Percentiles rank a stretch among this genome's conserved stretches.
Evolutionary conservation across 169 alveolate genomes (phyloP).

Genomic region (Plasmodium malariae): DNA sequence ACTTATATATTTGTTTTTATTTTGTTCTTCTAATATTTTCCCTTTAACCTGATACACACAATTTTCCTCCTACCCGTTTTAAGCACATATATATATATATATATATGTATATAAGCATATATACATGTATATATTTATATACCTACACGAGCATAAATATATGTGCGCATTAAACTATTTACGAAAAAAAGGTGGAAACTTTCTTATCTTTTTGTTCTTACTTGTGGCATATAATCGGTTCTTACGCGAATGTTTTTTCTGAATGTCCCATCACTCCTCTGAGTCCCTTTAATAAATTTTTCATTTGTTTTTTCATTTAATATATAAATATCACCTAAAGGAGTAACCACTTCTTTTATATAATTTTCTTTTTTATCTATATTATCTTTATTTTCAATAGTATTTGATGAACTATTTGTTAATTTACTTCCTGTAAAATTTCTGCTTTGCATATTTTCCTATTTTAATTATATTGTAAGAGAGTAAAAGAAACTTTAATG

Average conservation of each 20-base stretch:
- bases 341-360: conserved; percentile 72
- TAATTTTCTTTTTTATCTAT: conserved; percentile 3
- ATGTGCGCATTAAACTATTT: neutral
- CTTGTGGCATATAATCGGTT: conserved; percentile 86
- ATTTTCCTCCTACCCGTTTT: conserved; percentile 55
- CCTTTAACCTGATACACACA: conserved; percentile 66
- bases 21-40: conserved; percentile 45
- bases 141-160: neutral
- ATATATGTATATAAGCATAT: neutral
- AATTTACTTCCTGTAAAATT: conserved; percentile 8
- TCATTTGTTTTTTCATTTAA: conserved; percentile 80
- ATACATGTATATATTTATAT: conserved; percentile 11
- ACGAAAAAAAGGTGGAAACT: neutral
- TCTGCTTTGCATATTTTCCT: conserved; percentile 20
- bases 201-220: neutral
- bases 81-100: neutral
- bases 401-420: neutral
- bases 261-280: conserved; percentile 84
- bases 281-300: conserved; percentile 80
- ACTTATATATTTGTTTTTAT: conserved; percentile 11
- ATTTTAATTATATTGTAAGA: no score
- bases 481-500: no score
- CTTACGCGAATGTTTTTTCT: conserved; percentile 82
- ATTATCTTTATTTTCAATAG: conserved; percentile 33
- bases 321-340: conserved; percentile 81